These are phyloP conservation scores for Xylaria sp. DNA, from an alignment of 2,329 filamentous ascomycete species.

Conservation along the genomic window DNA sequence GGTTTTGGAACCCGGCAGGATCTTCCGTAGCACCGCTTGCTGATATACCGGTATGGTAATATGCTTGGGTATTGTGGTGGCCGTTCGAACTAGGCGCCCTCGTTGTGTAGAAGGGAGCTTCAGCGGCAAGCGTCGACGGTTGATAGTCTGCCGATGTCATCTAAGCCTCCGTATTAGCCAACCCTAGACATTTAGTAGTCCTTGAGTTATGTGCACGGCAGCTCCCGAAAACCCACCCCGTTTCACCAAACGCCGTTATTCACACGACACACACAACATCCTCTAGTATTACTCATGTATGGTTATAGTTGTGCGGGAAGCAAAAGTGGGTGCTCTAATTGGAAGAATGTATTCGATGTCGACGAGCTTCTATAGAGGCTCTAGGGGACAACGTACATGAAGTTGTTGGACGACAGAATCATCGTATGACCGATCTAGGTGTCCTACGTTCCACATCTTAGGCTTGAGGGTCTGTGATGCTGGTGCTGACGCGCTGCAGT, in stretches of 20 bases:
- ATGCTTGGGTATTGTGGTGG: slow-evolving; percentile 41
- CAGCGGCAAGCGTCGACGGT: slow-evolving; percentile 42
- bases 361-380: slow-evolving; percentile 7
- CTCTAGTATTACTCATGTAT: slow-evolving; percentile 1
- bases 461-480: slow-evolving; percentile 29
- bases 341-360: slow-evolving; percentile 1
- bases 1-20: slow-evolving; percentile 41
- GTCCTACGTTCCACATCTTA: slow-evolving; percentile 46
- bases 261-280: slow-evolving; percentile 8
- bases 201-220: background rate
- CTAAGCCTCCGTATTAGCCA: slow-evolving; percentile 39
- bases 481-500: slow-evolving; percentile 12
- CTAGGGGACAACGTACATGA: slow-evolving; percentile 43
- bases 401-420: slow-evolving; percentile 40
- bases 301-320: slow-evolving; percentile 7
- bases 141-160: slow-evolving; percentile 44
- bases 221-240: background rate
- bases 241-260: background rate
- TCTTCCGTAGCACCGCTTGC: slow-evolving; percentile 38
- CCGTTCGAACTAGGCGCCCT: slow-evolving; percentile 38
- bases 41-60: slow-evolving; percentile 39
- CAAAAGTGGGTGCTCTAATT: slow-evolving; percentile 1
- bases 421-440: slow-evolving; percentile 43
- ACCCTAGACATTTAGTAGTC: background rate
- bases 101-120: slow-evolving; percentile 43